These are phyloP conservation scores for Aspergillus alliaceus DNA, from an alignment of 2,329 filamentous ascomycete genomes.

Conservation along the genomic window DNA sequence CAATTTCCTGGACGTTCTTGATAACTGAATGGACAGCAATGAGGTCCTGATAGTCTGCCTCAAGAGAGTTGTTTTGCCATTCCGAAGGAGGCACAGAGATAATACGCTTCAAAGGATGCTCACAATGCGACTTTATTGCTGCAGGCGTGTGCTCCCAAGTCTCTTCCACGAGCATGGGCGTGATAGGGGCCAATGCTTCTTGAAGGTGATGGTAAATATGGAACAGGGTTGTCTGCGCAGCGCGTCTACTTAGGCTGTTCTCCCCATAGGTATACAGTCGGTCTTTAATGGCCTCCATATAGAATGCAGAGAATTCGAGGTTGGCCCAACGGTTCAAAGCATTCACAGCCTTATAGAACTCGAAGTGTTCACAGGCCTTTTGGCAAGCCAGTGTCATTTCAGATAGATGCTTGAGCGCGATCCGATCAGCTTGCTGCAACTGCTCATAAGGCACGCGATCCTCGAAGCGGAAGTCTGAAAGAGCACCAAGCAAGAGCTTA, in stretches of 20 bases:
- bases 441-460: conserved; percentile 42
- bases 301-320: conserved; percentile 85
- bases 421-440: conserved; percentile 65
- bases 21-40: conserved; percentile 62
- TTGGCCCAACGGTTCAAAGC: conserved; percentile 78
- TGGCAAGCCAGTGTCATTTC: conserved; percentile 66
- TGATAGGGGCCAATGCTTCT: conserved; percentile 77
- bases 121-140: conserved; percentile 56
- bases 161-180: conserved; percentile 82
- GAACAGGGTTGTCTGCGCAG: conserved; percentile 58
- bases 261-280: conserved; percentile 80
- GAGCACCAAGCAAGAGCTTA: conserved; percentile 83
- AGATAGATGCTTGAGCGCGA: conserved; percentile 74
- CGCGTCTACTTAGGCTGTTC: conserved; percentile 59
- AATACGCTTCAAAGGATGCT: conserved; percentile 47
- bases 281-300: conserved; percentile 91
- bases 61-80: conserved; percentile 51
- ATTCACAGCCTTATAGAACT: conserved; percentile 77
- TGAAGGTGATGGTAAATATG: conserved; percentile 70
- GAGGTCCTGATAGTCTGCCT: conserved; percentile 43
- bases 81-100: conserved; percentile 29
- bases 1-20: conserved; percentile 73
- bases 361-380: conserved; percentile 66
- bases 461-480: conserved; percentile 57
- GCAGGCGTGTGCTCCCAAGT: conserved; percentile 76